Percentiles rank a stretch among this genome's conserved stretches.
Conservation (phyloP, 371 early-diverging fungal species). For the Mortierella sp. region DNA sequence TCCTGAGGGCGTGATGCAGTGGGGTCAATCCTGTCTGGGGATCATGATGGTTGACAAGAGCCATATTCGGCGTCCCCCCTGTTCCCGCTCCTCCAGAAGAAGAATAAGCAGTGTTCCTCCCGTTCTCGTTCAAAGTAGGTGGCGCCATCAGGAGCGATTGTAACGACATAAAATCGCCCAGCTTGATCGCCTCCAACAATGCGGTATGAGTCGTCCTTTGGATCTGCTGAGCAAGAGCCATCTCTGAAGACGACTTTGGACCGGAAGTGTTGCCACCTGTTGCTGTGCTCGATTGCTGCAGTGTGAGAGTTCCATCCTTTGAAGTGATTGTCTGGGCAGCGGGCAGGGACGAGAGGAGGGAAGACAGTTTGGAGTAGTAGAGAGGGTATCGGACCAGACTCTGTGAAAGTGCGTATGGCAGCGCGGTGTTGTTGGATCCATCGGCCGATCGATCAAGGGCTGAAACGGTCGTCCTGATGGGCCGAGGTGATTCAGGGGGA, state of each 20-base stretch:
- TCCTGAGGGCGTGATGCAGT: slow-evolving; percentile 74
- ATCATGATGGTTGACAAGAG: slow-evolving; percentile 72
- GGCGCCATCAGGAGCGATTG: slow-evolving; percentile 68
- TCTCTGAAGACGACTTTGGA: slow-evolving; percentile 17
- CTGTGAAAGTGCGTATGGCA: slow-evolving; percentile 49
- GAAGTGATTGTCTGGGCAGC: slow-evolving; percentile 33
- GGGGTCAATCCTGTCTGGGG: slow-evolving; percentile 74
- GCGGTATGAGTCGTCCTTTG: slow-evolving; percentile 63
- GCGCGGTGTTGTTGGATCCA: slow-evolving; percentile 37
- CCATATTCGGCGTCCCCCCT: slow-evolving; percentile 41
- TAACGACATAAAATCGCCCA: slow-evolving; percentile 70
- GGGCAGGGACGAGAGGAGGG: slow-evolving; percentile 63
- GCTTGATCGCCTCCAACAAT: slow-evolving; percentile 71
- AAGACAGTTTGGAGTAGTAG: slow-evolving; percentile 67
- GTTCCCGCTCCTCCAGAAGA: background rate
- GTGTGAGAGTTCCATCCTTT: slow-evolving; percentile 16
- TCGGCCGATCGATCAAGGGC: slow-evolving; percentile 35
- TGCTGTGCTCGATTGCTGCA: slow-evolving; percentile 15
- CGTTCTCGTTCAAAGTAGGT: slow-evolving; percentile 53
- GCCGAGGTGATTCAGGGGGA: slow-evolving; percentile 50
- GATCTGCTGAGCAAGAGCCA: slow-evolving; percentile 26
- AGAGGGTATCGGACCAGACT: slow-evolving; percentile 62
- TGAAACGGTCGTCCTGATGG: slow-evolving; percentile 20
- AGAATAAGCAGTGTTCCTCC: slow-evolving; percentile 22
- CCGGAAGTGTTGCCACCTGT: background rate